Evolutionary conservation across 2,329 filamentous ascomycete species (phyloP), one percentile per base, ranked within the genome.

Genomic region (Pyrenochaeta sp.): DNA sequence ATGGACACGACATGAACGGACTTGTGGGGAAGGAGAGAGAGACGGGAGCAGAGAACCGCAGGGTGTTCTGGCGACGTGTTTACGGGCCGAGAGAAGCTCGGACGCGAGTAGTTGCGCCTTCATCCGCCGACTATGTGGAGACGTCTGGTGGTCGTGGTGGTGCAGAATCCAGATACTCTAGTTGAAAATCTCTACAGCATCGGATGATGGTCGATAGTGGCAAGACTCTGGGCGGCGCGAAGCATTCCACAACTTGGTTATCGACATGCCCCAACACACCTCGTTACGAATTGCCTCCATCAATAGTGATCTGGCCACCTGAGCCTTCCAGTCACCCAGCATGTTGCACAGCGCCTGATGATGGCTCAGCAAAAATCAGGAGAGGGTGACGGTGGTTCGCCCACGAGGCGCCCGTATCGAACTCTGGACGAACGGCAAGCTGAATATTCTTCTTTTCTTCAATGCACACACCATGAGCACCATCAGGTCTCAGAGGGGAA

Each of bases 401-500:
- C 39, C 40, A 48, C 39, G 30, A 40, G 44, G 44, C 39, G 29
- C 24, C 26, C 17, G 22, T 14, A 19, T 43, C 19, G 32, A 30
- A 32, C n/a, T n/a, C n/a, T n/a, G n/a, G n/a, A n/a, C n/a, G n/a
- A n/a, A n/a, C n/a, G n/a, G n/a, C n/a, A n/a, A n/a, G n/a, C n/a
- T n/a, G n/a, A n/a, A n/a, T n/a, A n/a, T n/a, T n/a, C n/a, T n/a
- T n/a, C n/a, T n/a, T n/a, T n/a, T n/a, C n/a, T 19, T 36, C 17
- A 30, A n/a, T n/a, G n/a, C 20, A 14, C 22, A 40, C n/a, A 27
- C 24, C 13, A 39, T 42, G 23, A 19, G 19, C 28, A 24, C 24
- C 28, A 41, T n/a, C 21, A n/a, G 32, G 41, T 50, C 22, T 50
- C 34, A 44, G 32, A 19, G 11, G 37, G 41, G 46, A 50, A 26